Percentiles rank a stretch among this genome's conserved stretches.
phyloP scores from a whole-genome alignment of 768 basidiomycete species.

The Hygrocybe punicea region DNA sequence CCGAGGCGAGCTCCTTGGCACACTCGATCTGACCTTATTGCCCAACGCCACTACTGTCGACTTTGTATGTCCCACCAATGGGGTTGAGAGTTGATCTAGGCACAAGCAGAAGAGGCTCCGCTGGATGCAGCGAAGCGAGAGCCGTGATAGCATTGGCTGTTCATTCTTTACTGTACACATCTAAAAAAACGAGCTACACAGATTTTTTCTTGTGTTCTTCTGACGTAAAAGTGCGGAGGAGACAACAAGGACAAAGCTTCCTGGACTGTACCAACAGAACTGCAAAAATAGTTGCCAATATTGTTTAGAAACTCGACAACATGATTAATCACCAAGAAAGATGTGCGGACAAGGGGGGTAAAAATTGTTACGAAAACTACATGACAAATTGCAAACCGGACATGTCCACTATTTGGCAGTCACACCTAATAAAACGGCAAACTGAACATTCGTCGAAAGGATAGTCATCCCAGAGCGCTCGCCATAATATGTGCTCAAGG shows the following conservation, averaged over 20 bases:
- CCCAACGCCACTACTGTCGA: conserved; percentile 13
- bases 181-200: too few relatives aligned
- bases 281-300: too few relatives aligned
- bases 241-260: too few relatives aligned
- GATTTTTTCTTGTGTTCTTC: too few relatives aligned
- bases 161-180: too few relatives aligned
- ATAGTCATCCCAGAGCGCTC: background rate
- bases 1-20: conserved; percentile 15
- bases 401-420: background rate
- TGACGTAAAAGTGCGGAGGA: too few relatives aligned
- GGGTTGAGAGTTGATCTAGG: background rate
- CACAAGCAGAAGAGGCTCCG: too few relatives aligned
- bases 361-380: background rate
- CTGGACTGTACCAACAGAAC: too few relatives aligned
- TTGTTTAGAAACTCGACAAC: too few relatives aligned
- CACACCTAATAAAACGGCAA: background rate
- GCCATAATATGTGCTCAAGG: background rate
- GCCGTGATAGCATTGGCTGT: too few relatives aligned
- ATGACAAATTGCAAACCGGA: background rate
- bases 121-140: too few relatives aligned
- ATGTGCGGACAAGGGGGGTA: background rate
- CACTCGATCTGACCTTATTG: conserved; percentile 5
- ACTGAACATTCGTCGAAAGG: background rate
- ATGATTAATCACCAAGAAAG: too few relatives aligned
- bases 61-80: conserved; percentile 12